phyloP scores from a whole-genome alignment of 768 basidiomycete species.

The Lepiota brunneoincarnata region DNA sequence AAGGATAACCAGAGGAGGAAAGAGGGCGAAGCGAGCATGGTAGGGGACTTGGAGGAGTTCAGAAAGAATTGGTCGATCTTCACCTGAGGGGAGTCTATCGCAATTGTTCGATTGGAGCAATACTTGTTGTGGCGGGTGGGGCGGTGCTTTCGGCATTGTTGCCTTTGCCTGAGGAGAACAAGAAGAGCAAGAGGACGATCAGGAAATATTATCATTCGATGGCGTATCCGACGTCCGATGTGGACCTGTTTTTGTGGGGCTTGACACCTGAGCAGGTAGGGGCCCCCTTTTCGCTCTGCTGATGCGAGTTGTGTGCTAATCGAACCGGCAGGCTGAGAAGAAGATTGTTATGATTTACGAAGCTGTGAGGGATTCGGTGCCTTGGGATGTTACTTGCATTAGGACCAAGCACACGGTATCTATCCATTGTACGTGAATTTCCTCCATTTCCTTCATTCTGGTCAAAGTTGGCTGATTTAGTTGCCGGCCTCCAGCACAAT shows the following conservation, averaged over 20 bases:
- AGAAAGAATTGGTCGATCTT: slow-evolving; percentile 64
- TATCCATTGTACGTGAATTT: slow-evolving; percentile 50
- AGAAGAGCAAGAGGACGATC: slow-evolving; percentile 51
- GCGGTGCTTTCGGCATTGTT: slow-evolving; percentile 55
- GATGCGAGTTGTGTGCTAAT: neutral
- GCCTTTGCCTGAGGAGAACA: slow-evolving; percentile 46
- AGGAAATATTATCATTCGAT: slow-evolving; percentile 55
- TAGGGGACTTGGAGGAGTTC: slow-evolving; percentile 51
- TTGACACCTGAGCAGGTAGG: slow-evolving; percentile 50
- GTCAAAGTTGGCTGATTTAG: neutral
- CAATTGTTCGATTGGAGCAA: slow-evolving; percentile 62
- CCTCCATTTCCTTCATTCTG: neutral
- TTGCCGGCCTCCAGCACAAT: slow-evolving; percentile 42
- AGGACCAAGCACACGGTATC: slow-evolving; percentile 65
- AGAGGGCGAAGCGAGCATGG: slow-evolving; percentile 50
- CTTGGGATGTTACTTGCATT: slow-evolving; percentile 68
- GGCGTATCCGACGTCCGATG: slow-evolving; percentile 58
- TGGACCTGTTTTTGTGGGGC: slow-evolving; percentile 64
- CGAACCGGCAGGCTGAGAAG: slow-evolving; percentile 43
- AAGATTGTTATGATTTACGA: slow-evolving; percentile 61
- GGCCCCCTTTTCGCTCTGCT: neutral
- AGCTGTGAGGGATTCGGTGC: slow-evolving; percentile 61
- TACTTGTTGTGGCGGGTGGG: slow-evolving; percentile 60
- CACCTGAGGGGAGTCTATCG: slow-evolving; percentile 57
- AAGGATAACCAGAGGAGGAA: slow-evolving; percentile 38